phyloP scores from a whole-genome alignment of 306 rosid species.

The Oxytropis ochrocephala region DNA sequence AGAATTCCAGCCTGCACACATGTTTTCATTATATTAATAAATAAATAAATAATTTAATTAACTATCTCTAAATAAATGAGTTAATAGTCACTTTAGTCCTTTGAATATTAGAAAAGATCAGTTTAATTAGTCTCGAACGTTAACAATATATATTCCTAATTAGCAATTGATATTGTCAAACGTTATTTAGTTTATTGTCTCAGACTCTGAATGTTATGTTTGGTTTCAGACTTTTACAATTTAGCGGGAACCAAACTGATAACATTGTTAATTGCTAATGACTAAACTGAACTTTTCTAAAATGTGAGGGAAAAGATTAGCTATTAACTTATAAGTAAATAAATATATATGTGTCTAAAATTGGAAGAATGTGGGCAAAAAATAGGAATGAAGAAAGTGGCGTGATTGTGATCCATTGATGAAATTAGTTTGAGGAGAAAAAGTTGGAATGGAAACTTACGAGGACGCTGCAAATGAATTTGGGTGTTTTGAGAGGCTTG shows the following conservation, averaged over 20 bases:
- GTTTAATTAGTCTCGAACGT: no score
- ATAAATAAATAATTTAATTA: no score
- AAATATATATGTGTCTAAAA: not conserved
- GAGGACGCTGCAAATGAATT: constrained; percentile 36
- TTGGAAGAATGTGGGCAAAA: not conserved
- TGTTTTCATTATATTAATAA: not conserved
- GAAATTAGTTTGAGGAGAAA: not conserved
- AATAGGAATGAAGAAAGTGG: not conserved
- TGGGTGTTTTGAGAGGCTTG: constrained; percentile 50
- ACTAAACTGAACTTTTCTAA: not conserved
- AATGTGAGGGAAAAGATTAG: not conserved
- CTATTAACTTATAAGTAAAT: not conserved
- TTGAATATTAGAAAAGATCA: no score
- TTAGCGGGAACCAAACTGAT: no score
- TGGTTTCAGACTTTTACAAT: no score
- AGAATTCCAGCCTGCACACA: constrained; percentile 36
- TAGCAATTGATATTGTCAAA: no score
- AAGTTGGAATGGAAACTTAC: constrained; percentile 12
- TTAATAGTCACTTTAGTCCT: no score
- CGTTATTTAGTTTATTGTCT: no score
- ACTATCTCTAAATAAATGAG: no score
- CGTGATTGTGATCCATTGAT: not conserved
- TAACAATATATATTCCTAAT: no score
- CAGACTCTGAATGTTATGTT: no score
- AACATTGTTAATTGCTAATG: no score